Conservation (phyloP, 1,284 basidiomycete genomes). For the Rhodotorula sp. region DNA sequence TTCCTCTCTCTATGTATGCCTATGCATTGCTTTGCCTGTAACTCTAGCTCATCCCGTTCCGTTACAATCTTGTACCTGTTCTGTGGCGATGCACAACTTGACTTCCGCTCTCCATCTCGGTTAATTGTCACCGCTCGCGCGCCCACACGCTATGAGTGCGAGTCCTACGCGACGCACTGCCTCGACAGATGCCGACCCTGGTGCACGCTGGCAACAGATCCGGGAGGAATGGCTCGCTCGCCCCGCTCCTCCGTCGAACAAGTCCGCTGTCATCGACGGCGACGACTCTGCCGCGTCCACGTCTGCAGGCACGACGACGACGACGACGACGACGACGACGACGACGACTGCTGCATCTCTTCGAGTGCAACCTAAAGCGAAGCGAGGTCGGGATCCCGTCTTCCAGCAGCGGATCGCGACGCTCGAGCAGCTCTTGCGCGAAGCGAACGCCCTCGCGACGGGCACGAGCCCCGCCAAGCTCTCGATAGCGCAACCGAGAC, state of each 20-base stretch:
- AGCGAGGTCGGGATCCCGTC: conserved; percentile 5
- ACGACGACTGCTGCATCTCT: no score
- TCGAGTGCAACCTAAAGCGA: neutral
- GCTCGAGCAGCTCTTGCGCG: conserved; percentile 14
- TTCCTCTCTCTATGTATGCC: neutral
- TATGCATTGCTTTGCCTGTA: neutral
- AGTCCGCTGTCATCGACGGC: neutral
- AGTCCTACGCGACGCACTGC: neutral
- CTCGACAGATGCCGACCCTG: neutral
- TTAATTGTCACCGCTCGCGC: no score
- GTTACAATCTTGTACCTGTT: no score
- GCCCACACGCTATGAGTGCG: neutral
- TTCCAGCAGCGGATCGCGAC: conserved; percentile 23
- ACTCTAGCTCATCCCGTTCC: neutral
- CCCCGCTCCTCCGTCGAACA: neutral
- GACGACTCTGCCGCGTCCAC: neutral
- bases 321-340: no score
- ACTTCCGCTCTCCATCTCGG: no score
- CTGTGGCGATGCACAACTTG: no score
- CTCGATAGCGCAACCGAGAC: neutral
- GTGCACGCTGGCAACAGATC: conserved; percentile 3
- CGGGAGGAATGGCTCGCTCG: conserved; percentile 5
- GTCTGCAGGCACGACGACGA: neutral
- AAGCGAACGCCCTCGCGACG: conserved; percentile 8
- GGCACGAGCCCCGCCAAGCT: neutral